These are phyloP conservation scores for Cutaneotrichosporon curvatum DNA, from an alignment of 1,284 basidiomycete species.

Conservation along the genomic window DNA sequence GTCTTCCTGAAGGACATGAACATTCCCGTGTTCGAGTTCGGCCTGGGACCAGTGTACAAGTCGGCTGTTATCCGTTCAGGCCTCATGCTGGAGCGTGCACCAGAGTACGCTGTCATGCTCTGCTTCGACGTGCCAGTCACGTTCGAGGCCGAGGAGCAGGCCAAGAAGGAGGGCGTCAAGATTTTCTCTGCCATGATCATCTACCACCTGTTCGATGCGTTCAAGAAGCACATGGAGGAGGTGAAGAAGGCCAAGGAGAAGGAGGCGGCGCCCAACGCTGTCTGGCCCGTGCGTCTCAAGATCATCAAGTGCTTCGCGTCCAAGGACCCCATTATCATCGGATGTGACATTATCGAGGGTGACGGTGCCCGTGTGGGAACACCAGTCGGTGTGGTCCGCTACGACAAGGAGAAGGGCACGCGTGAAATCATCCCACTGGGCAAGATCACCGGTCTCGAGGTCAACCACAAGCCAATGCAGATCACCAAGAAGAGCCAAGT, in stretches of 20 bases:
- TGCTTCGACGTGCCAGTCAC: conserved; percentile 89
- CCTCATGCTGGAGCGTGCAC: conserved; percentile 93
- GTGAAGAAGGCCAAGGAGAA: conserved; percentile 86
- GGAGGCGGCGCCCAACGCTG: conserved; percentile 88
- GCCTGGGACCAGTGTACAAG: conserved; percentile 97
- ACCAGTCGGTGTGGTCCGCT: conserved; percentile 88
- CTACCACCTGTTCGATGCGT: conserved; percentile 96
- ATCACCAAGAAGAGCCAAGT: conserved; percentile 87
- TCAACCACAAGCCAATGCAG: conserved; percentile 77
- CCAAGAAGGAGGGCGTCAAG: conserved; percentile 87
- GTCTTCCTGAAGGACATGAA: conserved; percentile 94
- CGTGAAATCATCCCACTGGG: conserved; percentile 87
- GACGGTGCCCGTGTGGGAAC: conserved; percentile 79
- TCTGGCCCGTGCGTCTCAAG: conserved; percentile 95
- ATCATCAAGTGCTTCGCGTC: conserved; percentile 89
- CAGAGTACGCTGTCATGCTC: conserved; percentile 89
- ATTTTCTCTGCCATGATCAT: conserved; percentile 86
- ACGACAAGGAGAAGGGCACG: conserved; percentile 71
- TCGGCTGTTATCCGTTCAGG: conserved; percentile 88
- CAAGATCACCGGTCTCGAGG: conserved; percentile 91
- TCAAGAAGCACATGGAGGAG: conserved; percentile 91
- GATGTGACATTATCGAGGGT: conserved; percentile 94
- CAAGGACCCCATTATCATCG: conserved; percentile 94
- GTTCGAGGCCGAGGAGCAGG: conserved; percentile 82
- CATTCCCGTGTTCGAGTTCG: conserved; percentile 95